Base-by-base conservation (phyloP, 495 filamentous ascomycete genomes). In the Cairneyella variabilis region DNA sequence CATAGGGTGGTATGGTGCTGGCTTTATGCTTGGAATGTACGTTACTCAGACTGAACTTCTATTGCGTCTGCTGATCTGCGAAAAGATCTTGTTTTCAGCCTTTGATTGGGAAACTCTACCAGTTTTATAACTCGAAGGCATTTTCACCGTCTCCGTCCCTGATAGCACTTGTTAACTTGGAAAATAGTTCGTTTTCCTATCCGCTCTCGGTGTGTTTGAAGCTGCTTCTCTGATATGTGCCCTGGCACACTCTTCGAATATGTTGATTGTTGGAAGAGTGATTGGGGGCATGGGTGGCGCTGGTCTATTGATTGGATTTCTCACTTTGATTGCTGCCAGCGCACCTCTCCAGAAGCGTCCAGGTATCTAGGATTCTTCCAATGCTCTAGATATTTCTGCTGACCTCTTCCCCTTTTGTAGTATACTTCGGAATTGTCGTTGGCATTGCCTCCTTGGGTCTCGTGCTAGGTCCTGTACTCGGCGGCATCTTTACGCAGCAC, bases 211-310 rank as follows among this genome's bases (percentile, higher is more conserved):
- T 26, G 43, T 79, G 28, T 79, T 77, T 61, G 71, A 76, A 57
- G 22, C 76, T 25, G 80, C 79, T 2, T 80, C 78, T 8, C 60
- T 77, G 11, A 38, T 83, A 25, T 83, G 78, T 39, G 80, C 72
- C 41, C 68, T 72, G 8, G 71, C 79, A 9, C 66, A 68, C 0
- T 74, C 66, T 21, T 79, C 76, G 11, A 54, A 58, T 25, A 72
- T 76, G 49, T 71, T 82, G 32, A 82, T 83, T 48, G 57, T 75
- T n/a, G 77, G 79, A 3, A 71, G 79, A 21, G 71, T 72, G n/a
- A 62, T 83, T 8, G 77, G 78, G 3, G 79, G 79, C 14, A 23
- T 74, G 26, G 77, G 73, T 10, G 59, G 63, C n/a, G 66, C 72
- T 0, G 71, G 80, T 0, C 51, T 84, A 7, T 60, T 70, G 48